These are phyloP conservation scores for Epichloe sylvatica DNA, from an alignment of 2,329 filamentous ascomycete species.

Conservation along the genomic window DNA sequence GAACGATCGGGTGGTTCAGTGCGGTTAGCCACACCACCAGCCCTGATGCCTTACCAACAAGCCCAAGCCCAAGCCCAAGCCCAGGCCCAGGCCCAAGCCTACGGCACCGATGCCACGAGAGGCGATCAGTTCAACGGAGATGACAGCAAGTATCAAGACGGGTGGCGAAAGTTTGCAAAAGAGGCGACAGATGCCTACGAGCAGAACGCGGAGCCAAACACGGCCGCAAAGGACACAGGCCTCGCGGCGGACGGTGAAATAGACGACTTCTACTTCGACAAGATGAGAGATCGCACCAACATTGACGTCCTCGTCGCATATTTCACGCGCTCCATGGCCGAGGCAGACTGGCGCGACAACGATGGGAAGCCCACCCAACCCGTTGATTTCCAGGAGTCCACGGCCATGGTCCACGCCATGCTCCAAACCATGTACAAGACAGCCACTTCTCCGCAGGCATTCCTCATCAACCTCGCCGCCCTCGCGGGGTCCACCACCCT, in stretches of 20 bases:
- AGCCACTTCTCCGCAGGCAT: constrained; percentile 37
- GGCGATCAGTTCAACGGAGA: not conserved
- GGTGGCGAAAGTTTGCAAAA: constrained; percentile 11
- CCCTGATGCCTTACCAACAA: constrained; percentile 27
- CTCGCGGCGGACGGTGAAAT: constrained; percentile 7
- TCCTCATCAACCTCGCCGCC: constrained; percentile 45
- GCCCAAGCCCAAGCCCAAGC: constrained; percentile 10
- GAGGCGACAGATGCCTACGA: constrained; percentile 11
- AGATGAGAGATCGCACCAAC: constrained; percentile 35
- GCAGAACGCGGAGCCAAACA: not conserved
- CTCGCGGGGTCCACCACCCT: constrained; percentile 40
- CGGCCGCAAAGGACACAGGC: not conserved
- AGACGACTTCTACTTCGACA: constrained; percentile 21
- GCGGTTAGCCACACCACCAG: constrained; percentile 45
- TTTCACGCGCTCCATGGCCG: constrained; percentile 36
- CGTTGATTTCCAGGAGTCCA: constrained; percentile 37
- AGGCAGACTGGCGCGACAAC: constrained; percentile 37
- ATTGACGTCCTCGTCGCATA: constrained; percentile 42
- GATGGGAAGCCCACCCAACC: constrained; percentile 27
- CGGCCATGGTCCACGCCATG: constrained; percentile 38
- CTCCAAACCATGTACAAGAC: constrained; percentile 38
- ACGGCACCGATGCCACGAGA: not conserved
- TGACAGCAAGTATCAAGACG: constrained; percentile 4
- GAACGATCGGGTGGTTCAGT: constrained; percentile 46
- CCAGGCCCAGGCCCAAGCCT: not conserved